Base-by-base conservation (phyloP, 176 grass and related monocot species). In the Musa beccarii region DNA sequence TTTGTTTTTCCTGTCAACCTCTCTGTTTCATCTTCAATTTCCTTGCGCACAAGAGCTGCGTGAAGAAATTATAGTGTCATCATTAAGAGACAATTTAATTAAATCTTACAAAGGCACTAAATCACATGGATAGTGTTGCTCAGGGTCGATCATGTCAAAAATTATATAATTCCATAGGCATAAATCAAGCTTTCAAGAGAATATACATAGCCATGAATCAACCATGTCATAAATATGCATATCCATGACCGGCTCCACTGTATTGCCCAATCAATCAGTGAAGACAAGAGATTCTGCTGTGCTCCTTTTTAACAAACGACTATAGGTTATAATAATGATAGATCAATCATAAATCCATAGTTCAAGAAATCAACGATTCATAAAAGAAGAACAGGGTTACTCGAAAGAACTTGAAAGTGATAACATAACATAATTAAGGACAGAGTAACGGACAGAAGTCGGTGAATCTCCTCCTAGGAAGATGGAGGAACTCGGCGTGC, bases 1-100 rank as follows among this genome's bases (percentile, higher is more conserved):
- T 92, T 92, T 2, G 87, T 72, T 86, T 68, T 92, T 34, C 90
- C 90, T 51, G 90, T 89, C 73, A 92, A 14, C 75, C 87, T 89
- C 68, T 92, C 90, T 1, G 90, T 92, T 84, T 92, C 87, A 83
- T 89, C 90, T 28, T 84, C 81, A 78, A 92, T 92, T 83, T 89
- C 90, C 71, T 87, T 84, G 57, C 90, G 85, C 64, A 92, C 87
- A 87, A 87, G 84, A 71, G 84, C 90, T 92, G 64, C 54, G 78
- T 34, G 51, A 49, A 81, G 0, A 76, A 63, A 55, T 51, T 76
- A 29, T 75, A 22, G 56, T 52, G 10, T 24, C 51, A 68, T 49
- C 75, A 19, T 63, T 26, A 62, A 59, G 63, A 59, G 62, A 4
- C 34, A 53, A 17, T 11, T 79, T 69, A 16, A 29, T 13, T 63